Conservation (phyloP, 495 filamentous ascomycete genomes). For the Clavariopsis aquatica region DNA sequence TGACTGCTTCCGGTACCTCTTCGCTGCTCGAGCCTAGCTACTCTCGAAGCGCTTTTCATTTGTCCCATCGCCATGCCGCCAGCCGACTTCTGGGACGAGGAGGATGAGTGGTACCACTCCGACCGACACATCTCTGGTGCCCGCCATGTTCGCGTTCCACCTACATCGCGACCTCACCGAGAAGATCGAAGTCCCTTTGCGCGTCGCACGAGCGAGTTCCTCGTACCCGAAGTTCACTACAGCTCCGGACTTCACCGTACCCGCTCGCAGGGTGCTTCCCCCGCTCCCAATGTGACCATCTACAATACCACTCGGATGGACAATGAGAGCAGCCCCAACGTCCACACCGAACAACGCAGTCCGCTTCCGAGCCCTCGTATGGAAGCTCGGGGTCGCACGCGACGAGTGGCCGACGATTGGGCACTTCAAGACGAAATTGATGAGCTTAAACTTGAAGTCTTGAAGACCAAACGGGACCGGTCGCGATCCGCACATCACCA, state of each 20-base stretch:
- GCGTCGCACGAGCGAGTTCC: conserved; percentile 18
- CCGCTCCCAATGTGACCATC: conserved; percentile 43
- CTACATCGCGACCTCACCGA: neutral
- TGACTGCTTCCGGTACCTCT: neutral
- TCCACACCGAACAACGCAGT: conserved; percentile 33
- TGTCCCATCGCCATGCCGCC: conserved; percentile 15
- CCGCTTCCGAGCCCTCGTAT: conserved; percentile 19
- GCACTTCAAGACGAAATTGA: conserved; percentile 38
- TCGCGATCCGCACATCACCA: conserved; percentile 22
- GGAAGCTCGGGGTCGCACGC: conserved; percentile 29
- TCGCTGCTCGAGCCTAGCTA: neutral
- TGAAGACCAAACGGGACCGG: conserved; percentile 34
- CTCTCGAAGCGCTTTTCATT: neutral
- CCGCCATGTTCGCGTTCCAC: conserved; percentile 36
- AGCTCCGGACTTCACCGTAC: conserved; percentile 41
- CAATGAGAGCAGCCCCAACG: conserved; percentile 33
- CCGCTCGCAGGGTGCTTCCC: conserved; percentile 43
- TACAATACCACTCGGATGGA: conserved; percentile 41
- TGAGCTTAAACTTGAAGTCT: conserved; percentile 34
- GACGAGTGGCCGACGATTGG: conserved; percentile 33
- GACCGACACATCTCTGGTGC: conserved; percentile 26
- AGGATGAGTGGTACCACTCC: conserved; percentile 33
- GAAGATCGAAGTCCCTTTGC: conserved; percentile 5
- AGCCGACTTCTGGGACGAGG: conserved; percentile 33
- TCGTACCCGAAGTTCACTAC: conserved; percentile 24